Base-by-base conservation (phyloP, 2,329 filamentous ascomycete genomes). In the Aspergillus sp. region DNA sequence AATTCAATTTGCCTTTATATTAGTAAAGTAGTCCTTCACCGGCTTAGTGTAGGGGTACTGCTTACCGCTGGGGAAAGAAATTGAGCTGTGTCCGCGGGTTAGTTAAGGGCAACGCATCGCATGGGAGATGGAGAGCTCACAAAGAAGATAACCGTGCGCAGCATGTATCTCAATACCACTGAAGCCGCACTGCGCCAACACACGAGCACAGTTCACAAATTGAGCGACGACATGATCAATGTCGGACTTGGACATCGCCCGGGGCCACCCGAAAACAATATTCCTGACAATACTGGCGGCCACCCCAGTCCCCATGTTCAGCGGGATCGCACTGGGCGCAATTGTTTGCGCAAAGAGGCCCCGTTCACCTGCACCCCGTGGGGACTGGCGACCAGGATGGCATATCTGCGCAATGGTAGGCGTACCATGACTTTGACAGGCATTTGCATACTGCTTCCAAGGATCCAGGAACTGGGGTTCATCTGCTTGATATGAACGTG, bases 191-290 rank as follows among this genome's bases (percentile, higher is more conserved):
- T 80, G 73, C 4, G 72, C 72, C 5, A 74, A 71, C 3, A 85
- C 67, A 13, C 76, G 76, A 0, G 86, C 85, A 7, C 77, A 80
- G 7, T 74, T 69, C 0, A 80, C 81, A 57, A 87, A 88, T 47
- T 81, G 77, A 11, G 69, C 67, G 4, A 86, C 75, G 0, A 84
- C 80, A 1, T 79, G 74, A 17, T 80, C 71, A 50, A 88, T 86
- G 17, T 89, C 85, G 0, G 72, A 68, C 0, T 69, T 11, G 0
- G 78, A 82, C 81, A 88, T 83, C 38, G 79, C 85, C 46, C 79
- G 79, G 0, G 86, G 86, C 0, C 79, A 83, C 2, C 84, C 84
- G 9, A 72, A 66, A 38, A 61, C 49, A 15, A 60, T 9, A 3
- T 38, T 13, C 7, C 54, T 50, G 2, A 57, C 13, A 9, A 58